Conservation (phyloP, 306 rosid species). For the Quillaja saponaria region DNA sequence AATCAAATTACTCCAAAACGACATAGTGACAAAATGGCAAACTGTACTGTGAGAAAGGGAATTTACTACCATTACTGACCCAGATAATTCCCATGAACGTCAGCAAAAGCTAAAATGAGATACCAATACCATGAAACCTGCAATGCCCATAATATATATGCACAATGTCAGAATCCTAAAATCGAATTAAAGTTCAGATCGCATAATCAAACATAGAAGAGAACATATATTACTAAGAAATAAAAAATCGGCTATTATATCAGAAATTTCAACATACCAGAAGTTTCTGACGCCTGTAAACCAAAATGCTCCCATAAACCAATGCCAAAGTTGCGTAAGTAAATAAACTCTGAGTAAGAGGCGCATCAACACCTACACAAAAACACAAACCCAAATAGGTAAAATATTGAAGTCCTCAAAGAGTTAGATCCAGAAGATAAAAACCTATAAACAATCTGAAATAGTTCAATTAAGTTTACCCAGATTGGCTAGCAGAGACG, state of each 20-base stretch:
- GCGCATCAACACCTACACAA: conserved; percentile 64
- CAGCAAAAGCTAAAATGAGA: conserved; percentile 58
- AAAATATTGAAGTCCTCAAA: background rate
- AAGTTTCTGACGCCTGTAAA: conserved; percentile 51
- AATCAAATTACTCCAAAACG: too few relatives aligned
- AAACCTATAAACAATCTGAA: background rate
- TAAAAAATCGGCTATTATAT: background rate
- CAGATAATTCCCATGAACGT: conserved; percentile 67
- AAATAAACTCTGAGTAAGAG: conserved; percentile 49
- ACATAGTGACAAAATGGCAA: background rate
- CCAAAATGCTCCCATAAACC: conserved; percentile 59
- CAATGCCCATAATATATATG: conserved; percentile 9
- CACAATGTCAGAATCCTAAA: conserved; percentile 21
- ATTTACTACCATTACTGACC: conserved; percentile 40
- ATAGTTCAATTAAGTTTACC: conserved; percentile 35
- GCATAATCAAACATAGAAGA: background rate
- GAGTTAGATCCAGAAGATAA: too few relatives aligned
- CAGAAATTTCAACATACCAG: conserved; percentile 27
- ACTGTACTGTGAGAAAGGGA: background rate
- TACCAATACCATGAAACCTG: conserved; percentile 86
- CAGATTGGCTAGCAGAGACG: conserved; percentile 53
- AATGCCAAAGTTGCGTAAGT: conserved; percentile 49
- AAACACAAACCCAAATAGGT: background rate
- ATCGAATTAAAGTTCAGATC: background rate
- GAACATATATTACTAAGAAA: background rate